Evolutionary conservation across 177 flowering plant species (phyloP), one percentile per base, ranked within the genome.

Genomic region (Vitis hybrid): DNA sequence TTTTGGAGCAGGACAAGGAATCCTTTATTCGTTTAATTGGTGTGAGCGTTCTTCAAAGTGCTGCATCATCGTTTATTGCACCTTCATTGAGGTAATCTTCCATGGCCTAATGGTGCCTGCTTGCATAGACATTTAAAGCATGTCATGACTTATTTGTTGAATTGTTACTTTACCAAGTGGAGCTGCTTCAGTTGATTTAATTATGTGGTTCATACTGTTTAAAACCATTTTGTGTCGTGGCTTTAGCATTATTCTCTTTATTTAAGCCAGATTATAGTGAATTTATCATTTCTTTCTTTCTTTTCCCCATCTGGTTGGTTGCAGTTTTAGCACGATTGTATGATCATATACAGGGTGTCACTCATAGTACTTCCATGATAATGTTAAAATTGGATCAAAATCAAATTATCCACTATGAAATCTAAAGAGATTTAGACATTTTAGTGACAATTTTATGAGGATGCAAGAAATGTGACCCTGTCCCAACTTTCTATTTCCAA

Each of bases 1-100:
- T 96, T 73, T 69, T 96, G 81, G 97, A 93, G 89, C 99, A 93
- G 86, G 93, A 96, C 76, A 96, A 92, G 77, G 90, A 88, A 63
- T 65, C 99, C 59, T 96, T 96, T 74, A 67, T 91, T 58, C 85
- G 92, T 51, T 86, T 96, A 72, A 90, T 88, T 70, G 93, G 92
- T 68, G 77, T 88, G 49, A 93, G 99, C 78, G 82, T 96, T 76
- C 91, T 96, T 57, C 98, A 96, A 71, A 96, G 99, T 87, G 97
- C 91, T 53, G 99, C 99, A 55, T 86, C 91, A 32, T 88, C 99
- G 71, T 80, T 96, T 63, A 79, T 93, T 80, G 97, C 98, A 53
- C 98, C 99, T 73, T 96, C 99, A 24, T 71, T 96, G 73, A 93
- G 97, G 99, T 93, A 78, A 58, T 73, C 64, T 60, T 61, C 32